Evolutionary conservation across 2,329 filamentous ascomycete genomes (phyloP).

Genomic region (Fusarium drepaniforme): DNA sequence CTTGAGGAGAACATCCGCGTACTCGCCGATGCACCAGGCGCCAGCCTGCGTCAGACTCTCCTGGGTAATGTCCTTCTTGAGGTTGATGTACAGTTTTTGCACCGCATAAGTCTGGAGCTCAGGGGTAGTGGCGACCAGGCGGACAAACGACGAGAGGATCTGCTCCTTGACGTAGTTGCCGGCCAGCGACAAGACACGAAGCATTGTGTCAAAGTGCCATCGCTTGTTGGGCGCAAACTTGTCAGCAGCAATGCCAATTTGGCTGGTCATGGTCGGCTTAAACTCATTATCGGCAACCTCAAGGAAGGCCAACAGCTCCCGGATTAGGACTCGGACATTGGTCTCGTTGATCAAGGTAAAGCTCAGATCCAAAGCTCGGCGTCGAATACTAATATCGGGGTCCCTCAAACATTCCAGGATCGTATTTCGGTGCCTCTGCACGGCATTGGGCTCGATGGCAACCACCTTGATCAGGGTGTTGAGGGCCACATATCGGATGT

Average conservation of each 20-base stretch:
- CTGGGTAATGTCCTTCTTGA: constrained; percentile 98
- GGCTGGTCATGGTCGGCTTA: constrained; percentile 97
- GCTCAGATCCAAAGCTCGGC: constrained; percentile 95
- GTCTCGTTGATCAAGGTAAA: constrained; percentile 98
- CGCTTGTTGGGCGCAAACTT: constrained; percentile 96
- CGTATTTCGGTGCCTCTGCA: constrained; percentile 96
- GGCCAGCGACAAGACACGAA: constrained; percentile 91
- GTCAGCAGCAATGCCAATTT: constrained; percentile 97
- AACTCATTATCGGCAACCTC: constrained; percentile 99
- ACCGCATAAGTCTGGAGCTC: constrained; percentile 97
- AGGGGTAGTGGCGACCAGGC: constrained; percentile 92
- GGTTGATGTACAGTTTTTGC: constrained; percentile 89
- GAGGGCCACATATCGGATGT: constrained; percentile 96
- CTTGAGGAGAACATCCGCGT: constrained; percentile 88
- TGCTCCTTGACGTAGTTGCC: constrained; percentile 98
- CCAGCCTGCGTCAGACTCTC: constrained; percentile 94
- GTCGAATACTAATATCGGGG: constrained; percentile 96
- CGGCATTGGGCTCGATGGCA: constrained; percentile 96
- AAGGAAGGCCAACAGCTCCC: constrained; percentile 93
- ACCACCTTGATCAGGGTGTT: constrained; percentile 99
- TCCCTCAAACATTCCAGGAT: constrained; percentile 96
- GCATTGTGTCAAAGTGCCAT: constrained; percentile 99
- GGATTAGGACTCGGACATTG: constrained; percentile 93
- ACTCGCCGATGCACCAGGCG: constrained; percentile 98
- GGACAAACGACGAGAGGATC: constrained; percentile 95